Evolutionary conservation across 257 asterid genomes (phyloP).

Genomic region (Ballota nigra): DNA sequence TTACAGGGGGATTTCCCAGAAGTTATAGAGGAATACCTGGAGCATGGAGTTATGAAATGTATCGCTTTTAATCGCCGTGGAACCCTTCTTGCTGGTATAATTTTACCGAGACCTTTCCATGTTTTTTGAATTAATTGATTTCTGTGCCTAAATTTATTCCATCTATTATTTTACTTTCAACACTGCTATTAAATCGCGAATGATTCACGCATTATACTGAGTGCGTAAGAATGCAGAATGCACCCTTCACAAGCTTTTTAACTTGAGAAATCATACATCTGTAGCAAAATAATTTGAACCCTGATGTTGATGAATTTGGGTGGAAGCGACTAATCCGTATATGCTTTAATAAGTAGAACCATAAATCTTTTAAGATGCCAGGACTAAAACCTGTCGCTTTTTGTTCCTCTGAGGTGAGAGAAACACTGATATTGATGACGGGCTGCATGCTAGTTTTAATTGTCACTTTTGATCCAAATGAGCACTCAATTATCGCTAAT

Average conservation of each 20-base stretch:
- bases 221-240: neutral
- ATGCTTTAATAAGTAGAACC: neutral
- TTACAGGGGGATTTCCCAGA: conserved; percentile 93
- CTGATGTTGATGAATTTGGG: neutral
- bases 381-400: neutral
- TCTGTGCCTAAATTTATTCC: neutral
- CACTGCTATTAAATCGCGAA: neutral
- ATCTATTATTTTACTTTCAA: neutral
- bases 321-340: neutral
- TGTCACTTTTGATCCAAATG: conserved; percentile 7
- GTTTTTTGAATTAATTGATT: neutral
- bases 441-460: neutral
- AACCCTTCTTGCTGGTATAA: conserved; percentile 88
- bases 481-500: neutral
- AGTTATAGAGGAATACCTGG: conserved; percentile 88
- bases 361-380: conserved; percentile 7
- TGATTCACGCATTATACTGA: neutral
- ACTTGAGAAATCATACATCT: neutral
- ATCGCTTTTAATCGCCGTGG: conserved; percentile 91
- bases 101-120: neutral
- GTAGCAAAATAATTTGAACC: neutral
- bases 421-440: neutral
- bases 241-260: conserved; percentile 4
- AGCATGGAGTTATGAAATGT: conserved; percentile 76
- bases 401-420: conserved; percentile 7